A percentile compares a stretch with the other conserved stretches of the same genome.
Conservation (phyloP, 1,139 yeast genomes). For the Protomyces macrosporus region DNA sequence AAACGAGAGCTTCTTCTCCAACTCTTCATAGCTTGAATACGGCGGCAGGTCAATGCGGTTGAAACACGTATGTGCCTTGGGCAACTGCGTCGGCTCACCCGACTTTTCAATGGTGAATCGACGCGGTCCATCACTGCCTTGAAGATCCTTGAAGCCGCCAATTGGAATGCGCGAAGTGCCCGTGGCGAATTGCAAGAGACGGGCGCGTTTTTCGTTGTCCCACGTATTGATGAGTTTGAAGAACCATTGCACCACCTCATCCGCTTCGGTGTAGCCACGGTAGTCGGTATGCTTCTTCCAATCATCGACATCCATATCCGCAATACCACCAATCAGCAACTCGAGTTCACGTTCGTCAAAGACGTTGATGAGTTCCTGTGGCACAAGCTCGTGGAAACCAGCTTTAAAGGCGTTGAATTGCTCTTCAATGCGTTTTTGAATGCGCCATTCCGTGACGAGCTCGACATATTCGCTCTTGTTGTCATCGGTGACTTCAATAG, state of each 20-base stretch:
- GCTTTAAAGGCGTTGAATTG: slow-evolving; percentile 94
- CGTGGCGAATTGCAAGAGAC: slow-evolving; percentile 91
- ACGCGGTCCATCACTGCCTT: slow-evolving; percentile 98
- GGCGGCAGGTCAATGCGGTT: slow-evolving; percentile 90
- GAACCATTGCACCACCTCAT: slow-evolving; percentile 54
- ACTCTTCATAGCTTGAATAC: slow-evolving; percentile 64
- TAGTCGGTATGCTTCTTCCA: slow-evolving; percentile 99
- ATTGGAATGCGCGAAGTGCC: slow-evolving; percentile 99
- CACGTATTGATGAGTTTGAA: slow-evolving; percentile 64
- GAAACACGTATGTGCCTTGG: slow-evolving; percentile 91
- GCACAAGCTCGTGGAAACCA: slow-evolving; percentile 95
- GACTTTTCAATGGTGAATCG: slow-evolving; percentile 97
- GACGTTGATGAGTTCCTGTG: slow-evolving; percentile 91
- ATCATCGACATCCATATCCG: slow-evolving; percentile 95
- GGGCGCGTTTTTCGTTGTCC: slow-evolving; percentile 95
- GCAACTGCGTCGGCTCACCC: slow-evolving; percentile 87
- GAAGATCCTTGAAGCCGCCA: slow-evolving; percentile 95
- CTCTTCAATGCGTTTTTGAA: slow-evolving; percentile 84
- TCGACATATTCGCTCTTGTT: slow-evolving; percentile 95
- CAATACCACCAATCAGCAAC: slow-evolving; percentile 93
- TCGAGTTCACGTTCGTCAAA: slow-evolving; percentile 97
- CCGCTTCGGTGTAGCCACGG: slow-evolving; percentile 93
- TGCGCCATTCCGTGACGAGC: slow-evolving; percentile 92
- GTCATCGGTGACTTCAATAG: slow-evolving; percentile 87
- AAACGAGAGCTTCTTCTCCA: slow-evolving; percentile 73